Percentiles rank a stretch among this genome's conserved stretches.
Conservation (phyloP, 768 basidiomycete species). For the Rhizopogon salebrosus region DNA sequence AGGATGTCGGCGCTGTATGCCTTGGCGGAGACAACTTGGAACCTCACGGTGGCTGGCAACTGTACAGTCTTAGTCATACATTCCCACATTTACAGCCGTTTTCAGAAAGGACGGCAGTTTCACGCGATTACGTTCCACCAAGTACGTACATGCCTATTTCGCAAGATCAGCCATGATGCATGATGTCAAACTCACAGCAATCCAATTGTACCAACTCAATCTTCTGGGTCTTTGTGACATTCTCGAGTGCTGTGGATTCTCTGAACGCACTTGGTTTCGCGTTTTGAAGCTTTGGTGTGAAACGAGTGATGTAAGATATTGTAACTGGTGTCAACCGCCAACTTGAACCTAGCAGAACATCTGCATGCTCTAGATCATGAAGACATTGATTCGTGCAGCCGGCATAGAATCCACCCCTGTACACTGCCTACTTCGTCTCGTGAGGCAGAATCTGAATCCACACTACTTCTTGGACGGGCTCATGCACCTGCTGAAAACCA, state of each 20-base stretch:
- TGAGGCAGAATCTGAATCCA: neutral
- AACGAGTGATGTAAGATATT: conserved; percentile 15
- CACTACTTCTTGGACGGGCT: neutral
- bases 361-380: neutral
- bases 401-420: too few species aligned
- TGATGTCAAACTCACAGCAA: conserved; percentile 1
- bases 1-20: conserved; percentile 24
- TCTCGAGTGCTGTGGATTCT: conserved; percentile 16
- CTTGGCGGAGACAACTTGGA: conserved; percentile 14
- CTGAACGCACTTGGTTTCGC: conserved; percentile 16
- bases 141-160: neutral
- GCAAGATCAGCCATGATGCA: neutral
- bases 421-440: neutral
- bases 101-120: too few species aligned
- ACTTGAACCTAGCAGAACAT: neutral
- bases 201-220: neutral
- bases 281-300: conserved; percentile 7
- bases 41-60: conserved; percentile 33
- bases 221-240: conserved; percentile 16
- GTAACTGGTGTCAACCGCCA: conserved; percentile 11
- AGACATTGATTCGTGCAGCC: neutral
- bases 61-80: conserved; percentile 29
- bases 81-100: conserved; percentile 26
- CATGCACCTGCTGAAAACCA: neutral
- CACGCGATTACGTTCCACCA: too few species aligned